phyloP scores from a whole-genome alignment of 1,284 basidiomycete genomes.

The Tilletiopsis washingtonensis region DNA sequence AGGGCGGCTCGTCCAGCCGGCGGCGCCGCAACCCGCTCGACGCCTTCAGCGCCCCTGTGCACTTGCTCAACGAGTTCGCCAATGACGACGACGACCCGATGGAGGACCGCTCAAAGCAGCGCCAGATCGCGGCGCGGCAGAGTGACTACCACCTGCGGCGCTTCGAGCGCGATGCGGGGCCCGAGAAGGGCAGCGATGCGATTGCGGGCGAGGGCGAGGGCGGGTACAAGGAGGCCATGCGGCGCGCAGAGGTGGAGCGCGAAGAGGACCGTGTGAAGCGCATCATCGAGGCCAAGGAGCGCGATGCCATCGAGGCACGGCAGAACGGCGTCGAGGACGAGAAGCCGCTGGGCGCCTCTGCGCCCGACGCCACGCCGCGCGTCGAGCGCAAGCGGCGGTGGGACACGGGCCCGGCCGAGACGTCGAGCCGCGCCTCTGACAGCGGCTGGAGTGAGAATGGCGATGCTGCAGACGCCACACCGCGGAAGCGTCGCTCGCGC shows the following conservation, averaged over 20 bases:
- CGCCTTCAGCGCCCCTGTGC: slow-evolving; percentile 71
- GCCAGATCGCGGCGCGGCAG: slow-evolving; percentile 88
- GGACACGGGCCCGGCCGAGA: slow-evolving; percentile 62
- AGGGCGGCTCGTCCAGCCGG: neutral
- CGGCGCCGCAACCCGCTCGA: slow-evolving; percentile 36
- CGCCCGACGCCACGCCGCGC: slow-evolving; percentile 52
- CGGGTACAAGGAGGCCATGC: slow-evolving; percentile 94
- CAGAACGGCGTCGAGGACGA: slow-evolving; percentile 45
- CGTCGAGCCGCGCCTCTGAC: slow-evolving; percentile 29
- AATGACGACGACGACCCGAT: slow-evolving; percentile 87
- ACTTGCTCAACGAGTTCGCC: slow-evolving; percentile 87
- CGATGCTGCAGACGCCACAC: slow-evolving; percentile 46
- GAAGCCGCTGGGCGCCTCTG: slow-evolving; percentile 23
- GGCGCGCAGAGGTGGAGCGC: slow-evolving; percentile 78
- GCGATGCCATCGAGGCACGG: slow-evolving; percentile 60
- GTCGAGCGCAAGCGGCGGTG: slow-evolving; percentile 75
- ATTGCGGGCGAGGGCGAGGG: slow-evolving; percentile 61
- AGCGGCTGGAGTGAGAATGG: slow-evolving; percentile 44
- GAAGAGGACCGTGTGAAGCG: slow-evolving; percentile 79
- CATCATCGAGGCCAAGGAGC: slow-evolving; percentile 74
- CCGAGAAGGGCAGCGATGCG: slow-evolving; percentile 25
- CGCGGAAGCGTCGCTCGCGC: slow-evolving; percentile 82
- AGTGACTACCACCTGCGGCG: slow-evolving; percentile 91
- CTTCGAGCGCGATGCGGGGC: slow-evolving; percentile 53
- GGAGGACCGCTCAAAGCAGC: slow-evolving; percentile 78